phyloP scores from a whole-genome alignment of 306 rosid genomes.

The Crotalaria pallida region DNA sequence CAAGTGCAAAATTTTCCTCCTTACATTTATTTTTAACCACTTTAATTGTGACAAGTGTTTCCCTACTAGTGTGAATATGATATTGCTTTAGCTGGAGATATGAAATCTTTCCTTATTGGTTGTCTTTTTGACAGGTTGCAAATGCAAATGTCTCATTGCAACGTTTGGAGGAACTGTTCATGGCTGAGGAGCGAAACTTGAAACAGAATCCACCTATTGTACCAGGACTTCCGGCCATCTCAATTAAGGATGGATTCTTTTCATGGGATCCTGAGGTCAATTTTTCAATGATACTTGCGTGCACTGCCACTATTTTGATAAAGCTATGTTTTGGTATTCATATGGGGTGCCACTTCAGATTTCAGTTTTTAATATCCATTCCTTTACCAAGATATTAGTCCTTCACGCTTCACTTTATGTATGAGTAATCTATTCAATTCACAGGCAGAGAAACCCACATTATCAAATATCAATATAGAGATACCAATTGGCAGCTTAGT shows the following conservation, averaged over 20 bases:
- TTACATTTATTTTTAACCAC: not conserved
- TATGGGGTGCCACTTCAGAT: not conserved
- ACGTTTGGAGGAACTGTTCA: slow-evolving; percentile 75
- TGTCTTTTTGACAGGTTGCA: slow-evolving; percentile 52
- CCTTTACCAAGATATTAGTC: not conserved
- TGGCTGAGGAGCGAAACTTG: slow-evolving; percentile 57
- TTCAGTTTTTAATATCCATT: not conserved
- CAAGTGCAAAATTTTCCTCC: not conserved
- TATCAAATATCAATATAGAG: slow-evolving; percentile 69
- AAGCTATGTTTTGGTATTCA: not conserved
- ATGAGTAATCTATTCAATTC: not conserved
- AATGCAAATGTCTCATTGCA: slow-evolving; percentile 79
- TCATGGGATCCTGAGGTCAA: slow-evolving; percentile 81
- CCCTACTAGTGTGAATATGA: not conserved
- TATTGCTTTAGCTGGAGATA: slow-evolving; percentile 3
- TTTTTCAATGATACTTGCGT: not conserved
- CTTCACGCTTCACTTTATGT: not conserved
- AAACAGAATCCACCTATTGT: slow-evolving; percentile 58
- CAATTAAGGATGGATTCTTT: slow-evolving; percentile 65
- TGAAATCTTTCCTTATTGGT: not conserved
- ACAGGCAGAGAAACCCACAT: slow-evolving; percentile 60
- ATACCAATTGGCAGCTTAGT: slow-evolving; percentile 75
- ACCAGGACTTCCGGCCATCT: slow-evolving; percentile 68
- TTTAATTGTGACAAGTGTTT: not conserved
- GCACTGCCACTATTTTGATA: not conserved